These are phyloP conservation scores for Trichoderma sp. DNA, from an alignment of 2,329 filamentous ascomycete species.

Conservation along the genomic window DNA sequence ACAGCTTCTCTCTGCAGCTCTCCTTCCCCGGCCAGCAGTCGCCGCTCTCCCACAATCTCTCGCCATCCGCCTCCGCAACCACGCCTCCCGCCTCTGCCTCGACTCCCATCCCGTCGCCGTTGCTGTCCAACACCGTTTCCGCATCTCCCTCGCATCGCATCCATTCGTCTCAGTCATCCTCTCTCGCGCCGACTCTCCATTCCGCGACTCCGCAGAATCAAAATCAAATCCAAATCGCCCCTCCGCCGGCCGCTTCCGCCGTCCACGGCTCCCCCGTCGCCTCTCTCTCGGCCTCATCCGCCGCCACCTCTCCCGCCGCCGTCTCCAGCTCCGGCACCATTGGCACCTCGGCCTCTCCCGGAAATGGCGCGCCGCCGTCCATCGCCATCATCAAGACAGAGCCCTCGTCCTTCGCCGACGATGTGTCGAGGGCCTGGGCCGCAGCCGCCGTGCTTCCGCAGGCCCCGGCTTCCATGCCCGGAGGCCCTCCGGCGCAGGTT, in stretches of 20 bases:
- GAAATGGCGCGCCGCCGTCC: conserved; percentile 17
- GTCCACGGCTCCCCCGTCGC: conserved; percentile 29
- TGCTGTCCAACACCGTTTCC: conserved; percentile 22
- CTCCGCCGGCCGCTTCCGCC: conserved; percentile 30
- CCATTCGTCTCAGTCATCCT: conserved; percentile 25
- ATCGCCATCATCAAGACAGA: conserved; percentile 28
- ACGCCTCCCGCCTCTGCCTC: conserved; percentile 27
- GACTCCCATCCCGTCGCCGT: conserved; percentile 29
- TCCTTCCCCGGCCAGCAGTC: conserved; percentile 31
- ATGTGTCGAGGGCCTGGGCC: conserved; percentile 27
- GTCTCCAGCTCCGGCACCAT: conserved; percentile 39
- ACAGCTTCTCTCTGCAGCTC: conserved; percentile 42
- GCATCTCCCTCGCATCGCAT: conserved; percentile 30
- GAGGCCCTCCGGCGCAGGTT: background rate
- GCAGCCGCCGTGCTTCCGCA: conserved; percentile 19
- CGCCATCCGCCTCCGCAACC: conserved; percentile 17
- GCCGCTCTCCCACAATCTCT: conserved; percentile 7
- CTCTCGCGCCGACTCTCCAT: conserved; percentile 36
- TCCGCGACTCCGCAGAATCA: conserved; percentile 41
- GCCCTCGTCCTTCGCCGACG: conserved; percentile 25
- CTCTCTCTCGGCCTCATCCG: conserved; percentile 29
- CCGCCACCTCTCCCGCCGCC: conserved; percentile 28
- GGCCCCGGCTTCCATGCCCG: background rate
- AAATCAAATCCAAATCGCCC: conserved; percentile 29
- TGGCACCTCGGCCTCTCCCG: conserved; percentile 33